phyloP scores from a whole-genome alignment of 176 grass and related monocot species.

The Phyllostachys edulis region DNA sequence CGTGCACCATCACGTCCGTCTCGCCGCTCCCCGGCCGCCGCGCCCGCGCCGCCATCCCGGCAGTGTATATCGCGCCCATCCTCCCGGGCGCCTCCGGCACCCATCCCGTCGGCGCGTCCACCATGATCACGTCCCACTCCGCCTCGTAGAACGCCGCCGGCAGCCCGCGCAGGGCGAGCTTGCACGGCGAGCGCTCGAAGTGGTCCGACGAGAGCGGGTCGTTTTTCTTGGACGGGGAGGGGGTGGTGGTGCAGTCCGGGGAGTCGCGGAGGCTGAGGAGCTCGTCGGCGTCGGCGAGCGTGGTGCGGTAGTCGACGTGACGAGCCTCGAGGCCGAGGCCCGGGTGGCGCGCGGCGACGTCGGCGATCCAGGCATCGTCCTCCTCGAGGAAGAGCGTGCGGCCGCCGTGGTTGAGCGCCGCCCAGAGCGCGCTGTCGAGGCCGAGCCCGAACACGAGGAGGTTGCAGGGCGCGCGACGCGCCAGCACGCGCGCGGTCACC shows the following conservation, averaged over 20 bases:
- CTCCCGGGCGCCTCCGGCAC: conserved; percentile 43
- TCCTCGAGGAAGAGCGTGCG: conserved; percentile 71
- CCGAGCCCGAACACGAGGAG: conserved; percentile 73
- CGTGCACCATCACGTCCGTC: conserved; percentile 67
- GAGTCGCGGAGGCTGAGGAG: conserved; percentile 38
- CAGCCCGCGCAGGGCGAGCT: conserved; percentile 54
- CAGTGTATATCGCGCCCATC: conserved; percentile 60
- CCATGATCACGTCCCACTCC: conserved; percentile 78
- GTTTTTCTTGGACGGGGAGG: not conserved
- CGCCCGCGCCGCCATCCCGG: conserved; percentile 46
- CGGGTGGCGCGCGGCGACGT: conserved; percentile 23
- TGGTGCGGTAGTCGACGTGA: conserved; percentile 34
- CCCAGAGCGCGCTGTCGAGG: conserved; percentile 57
- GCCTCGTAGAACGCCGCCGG: conserved; percentile 54
- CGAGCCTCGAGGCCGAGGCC: conserved; percentile 37
- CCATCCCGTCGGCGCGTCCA: conserved; percentile 47
- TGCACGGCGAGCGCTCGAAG: conserved; percentile 41
- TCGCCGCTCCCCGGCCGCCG: conserved; percentile 34
- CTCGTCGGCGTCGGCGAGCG: conserved; percentile 26
- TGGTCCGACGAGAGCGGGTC: conserved; percentile 5
- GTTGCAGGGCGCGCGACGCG: conserved; percentile 56
- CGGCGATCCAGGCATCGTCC: conserved; percentile 39
- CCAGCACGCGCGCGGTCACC: conserved; percentile 41
- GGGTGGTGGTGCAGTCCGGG: conserved; percentile 22
- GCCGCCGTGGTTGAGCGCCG: conserved; percentile 71